Evolutionary conservation across 768 basidiomycete genomes (phyloP), one percentile per base, ranked within the genome.

Genomic region (Lentinula sp.): DNA sequence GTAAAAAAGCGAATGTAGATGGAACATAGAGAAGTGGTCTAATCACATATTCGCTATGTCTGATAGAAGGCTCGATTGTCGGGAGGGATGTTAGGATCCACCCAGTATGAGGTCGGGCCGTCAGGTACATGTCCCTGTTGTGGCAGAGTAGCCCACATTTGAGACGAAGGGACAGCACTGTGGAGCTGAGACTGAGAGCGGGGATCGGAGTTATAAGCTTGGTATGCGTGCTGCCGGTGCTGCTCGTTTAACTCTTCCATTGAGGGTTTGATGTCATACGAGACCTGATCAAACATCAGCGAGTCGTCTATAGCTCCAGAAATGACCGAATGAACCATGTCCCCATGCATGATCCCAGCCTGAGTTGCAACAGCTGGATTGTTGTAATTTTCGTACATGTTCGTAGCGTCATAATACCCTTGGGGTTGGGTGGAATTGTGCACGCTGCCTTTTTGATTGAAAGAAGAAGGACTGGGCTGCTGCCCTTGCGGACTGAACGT

Each of bases 241-340:
- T 60, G 59, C 49, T 52, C 43, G 34, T 52, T 49, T n/a, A 60
- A 34, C 35, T 42, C 50, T 32, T 60, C 59, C 48, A 60, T 42
- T 28, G 59, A 52, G 35, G 59, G 59, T 23, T 60, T 60, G 8
- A 60, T 37, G 31, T 60, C 59, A 40, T 60, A 60, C 37, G 57
- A 37, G 21, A 59, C 46, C 21, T 15, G 40, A 31, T 59, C 57
- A 32, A 48, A 59, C 31, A 59, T 59, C 57, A 59, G 34, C 16
- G 43, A n/a, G 11, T 56, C 54, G 5, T 57, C 56, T 21, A 57
- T 34, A 11, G 28, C 42, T 43, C 45, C 56, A 28, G 21, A n/a
- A 28, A 57, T 46, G 7, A 57, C 45, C 9, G 53, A 54, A 18
- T 54, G 53, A 43, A 37, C 48, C 48, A 52, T 52, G n/a, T 52